Base-by-base conservation (phyloP, 139 green algal species). In the Micractinium sp. region DNA sequence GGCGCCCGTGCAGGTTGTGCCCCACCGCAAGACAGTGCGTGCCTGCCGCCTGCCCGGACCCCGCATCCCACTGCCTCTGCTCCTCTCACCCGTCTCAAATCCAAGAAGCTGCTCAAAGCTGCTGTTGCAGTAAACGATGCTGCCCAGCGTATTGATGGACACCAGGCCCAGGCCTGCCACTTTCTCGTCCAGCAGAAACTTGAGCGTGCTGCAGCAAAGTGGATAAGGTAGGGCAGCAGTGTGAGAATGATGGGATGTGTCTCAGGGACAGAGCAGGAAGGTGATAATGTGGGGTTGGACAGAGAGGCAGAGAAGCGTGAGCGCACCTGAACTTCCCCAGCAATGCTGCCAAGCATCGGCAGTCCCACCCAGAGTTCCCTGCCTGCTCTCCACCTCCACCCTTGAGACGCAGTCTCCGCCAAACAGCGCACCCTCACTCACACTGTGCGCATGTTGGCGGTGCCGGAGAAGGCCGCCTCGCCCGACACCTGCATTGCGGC, bases 141-240 rank as follows among this genome's bases (percentile, higher is more conserved):
- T 18, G 3, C 80, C 80, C 31, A 47, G 14, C 1, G 53, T 31
- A 19, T 85, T 85, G 47, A 85, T 7, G 53, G 47, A 41, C 47
- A 85, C 80, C 53, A 85, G 80, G 80, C 80, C 80, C 31, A 85
- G 80, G 27, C 56, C 22, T n/a, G 27, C 80, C 47, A 85, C 31
- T 4, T 53, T 18, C 25, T 82, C 77, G 25, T 63, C 77, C 39
- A 82, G 77, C 77, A 36, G 39, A 38, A 82, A 82, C 36, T 33
- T n/a, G 23, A 82, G 36, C 20, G 12, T 12, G 77, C 77, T 85
- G 53, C 47, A 39, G 41, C 19, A 0, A 35, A 9, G 47, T 56
- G 79, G 79, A 29, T 2, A 69, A 1, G 71, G 7, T 5, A 22
- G 38, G 38, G 16, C 13, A 35, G 35, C 35, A 36, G 9, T 29